Evolutionary conservation across 2,329 filamentous ascomycete species (phyloP).

Genomic region (Aaosphaeria arxii): DNA sequence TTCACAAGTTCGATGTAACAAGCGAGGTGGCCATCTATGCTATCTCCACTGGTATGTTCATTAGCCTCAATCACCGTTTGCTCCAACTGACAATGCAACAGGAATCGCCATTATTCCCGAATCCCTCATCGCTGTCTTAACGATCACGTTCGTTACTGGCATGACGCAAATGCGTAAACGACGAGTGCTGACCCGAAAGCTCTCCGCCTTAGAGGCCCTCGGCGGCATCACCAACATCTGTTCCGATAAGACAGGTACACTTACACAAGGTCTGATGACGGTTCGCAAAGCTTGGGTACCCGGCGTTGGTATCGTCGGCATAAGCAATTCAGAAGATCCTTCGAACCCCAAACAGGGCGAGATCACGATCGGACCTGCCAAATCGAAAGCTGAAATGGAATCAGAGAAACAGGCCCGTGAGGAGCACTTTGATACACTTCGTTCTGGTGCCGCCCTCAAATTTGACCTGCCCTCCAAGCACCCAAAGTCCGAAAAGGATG

Average conservation of each 20-base stretch:
- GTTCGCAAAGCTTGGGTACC: constrained; percentile 20
- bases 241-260: constrained; percentile 48
- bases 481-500: constrained; percentile 8
- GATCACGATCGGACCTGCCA: constrained; percentile 10
- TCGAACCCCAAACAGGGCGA: constrained; percentile 15
- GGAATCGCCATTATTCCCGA: constrained; percentile 22
- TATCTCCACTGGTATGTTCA: constrained; percentile 14
- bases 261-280: constrained; percentile 21
- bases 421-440: constrained; percentile 14
- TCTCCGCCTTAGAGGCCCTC: constrained; percentile 17
- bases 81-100: constrained; percentile 5
- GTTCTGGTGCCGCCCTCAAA: constrained; percentile 12
- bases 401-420: constrained; percentile 12
- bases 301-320: constrained; percentile 14
- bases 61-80: not conserved
- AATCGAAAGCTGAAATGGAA: constrained; percentile 22
- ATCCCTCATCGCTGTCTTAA: constrained; percentile 16
- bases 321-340: constrained; percentile 15
- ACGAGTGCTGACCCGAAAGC: constrained; percentile 18
- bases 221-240: constrained; percentile 39
- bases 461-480: constrained; percentile 9
- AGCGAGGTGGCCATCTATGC: constrained; percentile 23
- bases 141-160: constrained; percentile 20
- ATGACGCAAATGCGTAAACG: constrained; percentile 16
- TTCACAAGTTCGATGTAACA: constrained; percentile 25